Base-by-base conservation (phyloP, 2,329 filamentous ascomycete species). In the Aspergillus brunneoviolaceus region DNA sequence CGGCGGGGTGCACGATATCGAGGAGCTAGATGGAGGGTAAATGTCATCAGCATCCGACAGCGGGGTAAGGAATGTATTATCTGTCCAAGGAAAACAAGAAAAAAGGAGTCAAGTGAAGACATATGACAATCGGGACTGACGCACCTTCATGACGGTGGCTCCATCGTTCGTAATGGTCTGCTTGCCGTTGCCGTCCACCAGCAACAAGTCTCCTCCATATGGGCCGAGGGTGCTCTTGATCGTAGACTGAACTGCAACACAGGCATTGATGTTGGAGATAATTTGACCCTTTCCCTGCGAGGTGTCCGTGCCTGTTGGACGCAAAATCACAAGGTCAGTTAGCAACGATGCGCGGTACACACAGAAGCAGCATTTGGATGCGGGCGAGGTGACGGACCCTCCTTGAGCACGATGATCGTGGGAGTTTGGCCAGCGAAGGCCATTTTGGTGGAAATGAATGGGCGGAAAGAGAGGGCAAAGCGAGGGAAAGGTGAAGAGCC, bases 131-230 rank as follows among this genome's bases (percentile, higher is more conserved):
- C 12, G 11, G 33, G 33, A 16, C 33, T 12, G n/a, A 63, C 78
- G 69, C 77, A 92, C 91, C 88, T 97, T 98, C 95, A 99, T 99
- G 63, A 98, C 95, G 54, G 95, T 99, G 52, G 95, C 95, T 74
- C 95, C 95, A 81, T 99, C 95, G 80, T 99, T 99, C 70, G 95
- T 99, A 76, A 99, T 98, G 58, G 95, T 99, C 81, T 97, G 92
- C 78, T 82, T 89, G 77, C 95, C 95, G 83, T 97, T 97, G 78
- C 88, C 89, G 79, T 98, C 95, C 59, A 98, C 94, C 80, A 99
- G 89, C 76, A 99, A 84, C 76, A 98, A 81, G 80, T 99, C 95
- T 73, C 95, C 95, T 75, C 95, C 95, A 80, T 98, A 99, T 35
- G 95, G 95, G 47, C 95, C 95, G 39, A 99, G 85, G 21, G 95